Percentiles rank a stretch among this genome's conserved stretches.
Conservation (phyloP, 108 stramenopile species). For the Chaetoceros tenuissimus region DNA sequence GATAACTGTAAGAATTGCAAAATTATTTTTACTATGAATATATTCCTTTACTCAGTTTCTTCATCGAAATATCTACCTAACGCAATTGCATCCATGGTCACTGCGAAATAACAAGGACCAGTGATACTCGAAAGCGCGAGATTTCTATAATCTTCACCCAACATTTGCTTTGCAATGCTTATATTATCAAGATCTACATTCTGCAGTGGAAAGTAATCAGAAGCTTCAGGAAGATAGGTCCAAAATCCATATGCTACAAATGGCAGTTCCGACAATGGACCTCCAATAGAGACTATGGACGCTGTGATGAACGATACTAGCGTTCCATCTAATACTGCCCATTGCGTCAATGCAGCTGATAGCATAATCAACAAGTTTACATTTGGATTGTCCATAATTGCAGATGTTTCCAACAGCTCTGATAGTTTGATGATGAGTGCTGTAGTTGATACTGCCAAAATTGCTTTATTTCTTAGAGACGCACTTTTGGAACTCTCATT, state of each 20-base stretch:
- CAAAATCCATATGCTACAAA: conserved; percentile 71
- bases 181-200: neutral
- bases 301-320: conserved; percentile 48
- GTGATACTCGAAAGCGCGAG: conserved; percentile 72
- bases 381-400: conserved; percentile 7
- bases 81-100: conserved; percentile 80
- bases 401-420: conserved; percentile 39
- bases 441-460: conserved; percentile 57
- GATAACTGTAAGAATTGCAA: no score
- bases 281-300: conserved; percentile 49
- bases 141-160: conserved; percentile 36
- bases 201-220: conserved; percentile 60
- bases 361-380: conserved; percentile 36
- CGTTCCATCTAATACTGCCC: conserved; percentile 57
- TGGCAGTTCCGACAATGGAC: conserved; percentile 71
- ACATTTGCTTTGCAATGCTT: conserved; percentile 14
- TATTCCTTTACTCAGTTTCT: no score
- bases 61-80: conserved; percentile 62
- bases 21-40: no score
- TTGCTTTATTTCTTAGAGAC: conserved; percentile 12
- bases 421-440: conserved; percentile 76
- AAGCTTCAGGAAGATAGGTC: conserved; percentile 50
- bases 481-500: neutral
- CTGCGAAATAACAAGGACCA: conserved; percentile 79
- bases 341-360: conserved; percentile 46